A percentile compares a stretch with the other conserved stretches of the same genome.
Evolutionary conservation across 108 stramenopile species (phyloP).

Genomic region (Fragilariopsis cylindrus): DNA sequence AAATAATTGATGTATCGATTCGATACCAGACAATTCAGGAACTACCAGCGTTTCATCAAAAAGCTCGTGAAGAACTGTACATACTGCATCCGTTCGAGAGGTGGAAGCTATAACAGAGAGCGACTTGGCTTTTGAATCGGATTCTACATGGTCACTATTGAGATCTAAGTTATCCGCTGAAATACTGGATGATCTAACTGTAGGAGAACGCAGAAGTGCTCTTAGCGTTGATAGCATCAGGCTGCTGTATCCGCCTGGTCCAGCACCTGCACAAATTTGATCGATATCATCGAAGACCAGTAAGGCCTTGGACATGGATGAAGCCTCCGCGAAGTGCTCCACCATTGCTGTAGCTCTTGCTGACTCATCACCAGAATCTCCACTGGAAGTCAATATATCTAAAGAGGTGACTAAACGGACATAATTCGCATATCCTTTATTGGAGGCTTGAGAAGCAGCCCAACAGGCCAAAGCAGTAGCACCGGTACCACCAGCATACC

Average conservation of each 20-base stretch:
- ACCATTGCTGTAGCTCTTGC: conserved; percentile 73
- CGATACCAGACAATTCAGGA: conserved; percentile 48
- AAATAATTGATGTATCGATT: conserved; percentile 50
- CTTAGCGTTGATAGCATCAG: conserved; percentile 78
- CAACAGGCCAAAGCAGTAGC: conserved; percentile 58
- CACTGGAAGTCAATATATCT: conserved; percentile 62
- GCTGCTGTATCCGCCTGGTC: conserved; percentile 64
- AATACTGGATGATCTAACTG: conserved; percentile 32
- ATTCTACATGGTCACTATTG: conserved; percentile 8
- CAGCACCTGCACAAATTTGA: conserved; percentile 65
- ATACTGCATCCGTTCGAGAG: conserved; percentile 68
- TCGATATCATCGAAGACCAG: conserved; percentile 81
- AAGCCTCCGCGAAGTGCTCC: conserved; percentile 64
- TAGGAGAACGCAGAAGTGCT: conserved; percentile 71
- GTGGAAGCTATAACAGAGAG: conserved; percentile 68
- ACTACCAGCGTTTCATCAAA: conserved; percentile 79
- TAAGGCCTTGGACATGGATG: conserved; percentile 62
- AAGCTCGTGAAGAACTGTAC: conserved; percentile 55
- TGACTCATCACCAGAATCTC: conserved; percentile 56
- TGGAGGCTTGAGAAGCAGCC: conserved; percentile 68
- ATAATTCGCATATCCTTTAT: conserved; percentile 56
- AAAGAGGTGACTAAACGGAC: conserved; percentile 70
- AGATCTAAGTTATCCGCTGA: conserved; percentile 56
- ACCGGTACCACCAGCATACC: conserved; percentile 40
- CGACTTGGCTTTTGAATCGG: conserved; percentile 38